These are phyloP conservation scores for Mycena pura DNA, from an alignment of 768 basidiomycete species.

Conservation along the genomic window DNA sequence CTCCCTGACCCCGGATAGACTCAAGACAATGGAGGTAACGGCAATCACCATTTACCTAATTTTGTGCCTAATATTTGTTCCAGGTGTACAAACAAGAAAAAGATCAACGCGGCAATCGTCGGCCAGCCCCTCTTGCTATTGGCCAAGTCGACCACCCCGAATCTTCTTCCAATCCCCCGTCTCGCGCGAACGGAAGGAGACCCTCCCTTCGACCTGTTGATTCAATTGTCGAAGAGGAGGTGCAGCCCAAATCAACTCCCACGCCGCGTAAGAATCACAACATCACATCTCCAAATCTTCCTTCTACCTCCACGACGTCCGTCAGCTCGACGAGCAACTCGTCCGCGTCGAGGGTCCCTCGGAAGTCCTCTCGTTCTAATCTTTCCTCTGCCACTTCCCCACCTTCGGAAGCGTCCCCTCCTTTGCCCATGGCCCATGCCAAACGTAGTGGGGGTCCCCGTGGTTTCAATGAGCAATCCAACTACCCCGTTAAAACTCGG, in stretches of 20 bases:
- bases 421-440: conserved; percentile 28
- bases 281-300: conserved; percentile 46
- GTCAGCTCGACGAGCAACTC: conserved; percentile 28
- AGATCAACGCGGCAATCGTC: conserved; percentile 52
- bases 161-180: conserved; percentile 37
- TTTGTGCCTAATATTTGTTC: conserved; percentile 18
- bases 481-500: conserved; percentile 57
- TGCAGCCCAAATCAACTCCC: conserved; percentile 36
- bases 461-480: too few relatives aligned
- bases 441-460: too few relatives aligned
- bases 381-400: conserved; percentile 29
- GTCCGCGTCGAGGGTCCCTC: conserved; percentile 30
- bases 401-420: conserved; percentile 30
- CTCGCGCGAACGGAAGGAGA: conserved; percentile 42
- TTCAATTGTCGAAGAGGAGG: conserved; percentile 68
- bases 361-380: conserved; percentile 39
- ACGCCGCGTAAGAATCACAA: conserved; percentile 46
- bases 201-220: conserved; percentile 63
- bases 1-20: conserved; percentile 91
- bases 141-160: conserved; percentile 40
- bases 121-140: conserved; percentile 42
- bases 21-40: conserved; percentile 92
- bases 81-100: conserved; percentile 82
- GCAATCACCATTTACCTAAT: conserved; percentile 24
- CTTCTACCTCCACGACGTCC: conserved; percentile 41